A percentile compares a stretch with the other conserved stretches of the same genome.
phyloP scores from a whole-genome alignment of 225 moss, liverwort and hornwort genomes.

The Sphagnum contortum region DNA sequence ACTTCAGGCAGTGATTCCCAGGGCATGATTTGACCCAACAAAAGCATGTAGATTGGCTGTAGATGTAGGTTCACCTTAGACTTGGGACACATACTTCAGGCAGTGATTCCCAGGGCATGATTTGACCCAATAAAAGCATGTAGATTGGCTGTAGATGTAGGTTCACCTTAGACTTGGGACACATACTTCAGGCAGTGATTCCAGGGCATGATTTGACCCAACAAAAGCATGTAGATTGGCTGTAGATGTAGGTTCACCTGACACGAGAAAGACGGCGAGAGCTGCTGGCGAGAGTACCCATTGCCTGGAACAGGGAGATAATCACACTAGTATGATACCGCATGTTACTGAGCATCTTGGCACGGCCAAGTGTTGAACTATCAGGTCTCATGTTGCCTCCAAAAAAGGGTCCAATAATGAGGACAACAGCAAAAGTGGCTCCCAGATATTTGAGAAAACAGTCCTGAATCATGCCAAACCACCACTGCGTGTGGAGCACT shows the following conservation, averaged over 20 bases:
- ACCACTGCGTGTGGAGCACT: conserved; percentile 94
- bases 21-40: not conserved
- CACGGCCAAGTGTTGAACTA: conserved; percentile 79
- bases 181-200: no score
- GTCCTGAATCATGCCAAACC: conserved; percentile 99
- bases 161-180: no score
- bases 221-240: not conserved
- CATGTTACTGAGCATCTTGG: conserved; percentile 93
- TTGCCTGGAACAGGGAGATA: conserved; percentile 87
- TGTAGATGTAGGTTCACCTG: conserved; percentile 34
- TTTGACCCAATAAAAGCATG: not conserved
- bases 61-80: conserved; percentile 34
- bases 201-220: not conserved
- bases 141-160: no score
- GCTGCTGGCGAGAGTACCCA: conserved; percentile 82
- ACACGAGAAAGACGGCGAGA: conserved; percentile 85
- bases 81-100: no score
- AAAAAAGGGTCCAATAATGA: conserved; percentile 95
- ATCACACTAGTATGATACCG: conserved; percentile 99
- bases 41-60: not conserved
- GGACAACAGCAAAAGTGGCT: conserved; percentile 96
- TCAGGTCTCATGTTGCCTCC: conserved; percentile 78
- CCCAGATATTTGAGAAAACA: conserved; percentile 94
- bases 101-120: no score
- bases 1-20: no score